Conservation (phyloP, 2,329 filamentous ascomycete species). For the Exserohilum turcica region DNA sequence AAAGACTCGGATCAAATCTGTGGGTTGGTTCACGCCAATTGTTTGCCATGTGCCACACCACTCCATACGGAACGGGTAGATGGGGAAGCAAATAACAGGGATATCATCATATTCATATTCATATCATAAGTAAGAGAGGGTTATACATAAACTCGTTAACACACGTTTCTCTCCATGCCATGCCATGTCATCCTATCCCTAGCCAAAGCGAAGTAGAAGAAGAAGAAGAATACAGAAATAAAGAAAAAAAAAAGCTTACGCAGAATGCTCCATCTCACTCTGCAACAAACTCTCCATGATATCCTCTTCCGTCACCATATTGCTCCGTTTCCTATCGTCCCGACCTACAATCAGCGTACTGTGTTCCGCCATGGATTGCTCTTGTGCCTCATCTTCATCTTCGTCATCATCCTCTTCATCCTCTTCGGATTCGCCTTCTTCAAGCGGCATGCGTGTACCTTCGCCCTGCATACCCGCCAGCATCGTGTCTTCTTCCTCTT, state of each 20-base stretch:
- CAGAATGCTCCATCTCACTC: conserved; percentile 16
- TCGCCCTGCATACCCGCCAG: conserved; percentile 43
- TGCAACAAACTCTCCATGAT: conserved; percentile 42
- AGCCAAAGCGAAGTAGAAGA: too few relatives aligned
- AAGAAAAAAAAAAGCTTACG: neutral
- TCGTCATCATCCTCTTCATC: conserved; percentile 21
- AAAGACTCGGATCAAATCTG: too few relatives aligned
- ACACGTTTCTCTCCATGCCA: too few relatives aligned
- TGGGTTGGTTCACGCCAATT: too few relatives aligned
- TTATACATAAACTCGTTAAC: too few relatives aligned
- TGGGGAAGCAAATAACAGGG: too few relatives aligned
- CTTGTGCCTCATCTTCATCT: neutral
- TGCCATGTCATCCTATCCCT: too few relatives aligned
- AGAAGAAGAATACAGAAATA: neutral
- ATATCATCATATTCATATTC: too few relatives aligned
- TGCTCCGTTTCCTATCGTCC: conserved; percentile 7
- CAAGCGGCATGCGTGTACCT: conserved; percentile 42
- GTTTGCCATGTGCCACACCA: too few relatives aligned
- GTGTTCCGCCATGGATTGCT: conserved; percentile 6
- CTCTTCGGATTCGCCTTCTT: conserved; percentile 33
- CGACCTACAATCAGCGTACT: conserved; percentile 12
- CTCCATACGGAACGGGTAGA: too few relatives aligned
- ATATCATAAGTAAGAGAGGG: too few relatives aligned
- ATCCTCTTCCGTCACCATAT: conserved; percentile 38
- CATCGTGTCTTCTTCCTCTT: conserved; percentile 43